Conservation (phyloP, 140 eudicot genomes). For the Bidens hawaiensis region DNA sequence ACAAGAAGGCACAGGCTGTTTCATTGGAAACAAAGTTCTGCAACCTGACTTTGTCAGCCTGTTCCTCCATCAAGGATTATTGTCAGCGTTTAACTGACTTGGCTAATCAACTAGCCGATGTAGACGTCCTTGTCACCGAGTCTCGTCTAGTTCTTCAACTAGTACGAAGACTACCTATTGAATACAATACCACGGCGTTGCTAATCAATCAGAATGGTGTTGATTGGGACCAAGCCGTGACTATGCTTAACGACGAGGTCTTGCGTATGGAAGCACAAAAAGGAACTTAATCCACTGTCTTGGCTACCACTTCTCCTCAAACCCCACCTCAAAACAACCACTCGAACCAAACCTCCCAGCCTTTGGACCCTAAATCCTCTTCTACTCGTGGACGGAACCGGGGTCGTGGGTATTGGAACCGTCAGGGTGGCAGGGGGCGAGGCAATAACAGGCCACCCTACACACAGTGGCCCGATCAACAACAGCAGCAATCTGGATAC, state of each 20-base stretch:
- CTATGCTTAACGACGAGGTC: neutral
- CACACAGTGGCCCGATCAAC: no score
- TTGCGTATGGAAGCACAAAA: neutral
- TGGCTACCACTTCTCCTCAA: no score
- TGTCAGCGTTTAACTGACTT: neutral
- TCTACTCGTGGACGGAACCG: neutral
- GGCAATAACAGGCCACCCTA: no score
- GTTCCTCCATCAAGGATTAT: neutral
- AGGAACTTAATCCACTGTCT: neutral
- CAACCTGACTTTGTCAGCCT: neutral
- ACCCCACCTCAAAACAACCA: no score
- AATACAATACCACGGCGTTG: neutral
- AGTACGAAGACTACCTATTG: neutral
- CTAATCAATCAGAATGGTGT: neutral
- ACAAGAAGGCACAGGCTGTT: neutral
- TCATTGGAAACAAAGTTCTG: neutral
- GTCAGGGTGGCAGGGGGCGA: no score
- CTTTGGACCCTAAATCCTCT: neutral
- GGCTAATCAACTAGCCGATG: neutral
- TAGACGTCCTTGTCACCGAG: no score
- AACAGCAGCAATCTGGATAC: no score
- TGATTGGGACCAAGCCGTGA: neutral
- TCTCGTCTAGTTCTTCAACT: neutral
- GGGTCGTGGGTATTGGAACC: no score
- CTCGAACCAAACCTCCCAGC: neutral